Conservation (phyloP, 495 filamentous ascomycete genomes). For the Penicillium crystallinum region DNA sequence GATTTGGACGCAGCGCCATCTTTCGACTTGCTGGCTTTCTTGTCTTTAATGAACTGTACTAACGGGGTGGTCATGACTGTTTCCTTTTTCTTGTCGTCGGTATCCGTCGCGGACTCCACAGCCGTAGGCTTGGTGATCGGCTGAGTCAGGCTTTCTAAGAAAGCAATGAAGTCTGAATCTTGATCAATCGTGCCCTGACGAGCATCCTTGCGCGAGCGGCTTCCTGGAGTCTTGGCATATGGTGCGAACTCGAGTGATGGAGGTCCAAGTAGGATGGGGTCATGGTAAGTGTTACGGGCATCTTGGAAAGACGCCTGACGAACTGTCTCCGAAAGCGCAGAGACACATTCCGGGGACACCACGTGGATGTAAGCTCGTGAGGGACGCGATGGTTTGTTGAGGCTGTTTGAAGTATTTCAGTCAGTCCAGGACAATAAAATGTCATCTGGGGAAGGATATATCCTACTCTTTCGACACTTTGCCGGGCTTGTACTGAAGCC, state of each 20-base stretch:
- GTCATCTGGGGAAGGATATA: slow-evolving; percentile 1
- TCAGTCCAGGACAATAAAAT: slow-evolving; percentile 10
- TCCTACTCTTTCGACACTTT: slow-evolving; percentile 81
- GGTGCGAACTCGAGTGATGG: slow-evolving; percentile 76
- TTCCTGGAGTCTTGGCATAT: slow-evolving; percentile 75
- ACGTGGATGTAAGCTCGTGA: slow-evolving; percentile 76
- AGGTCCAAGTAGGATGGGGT: slow-evolving; percentile 63
- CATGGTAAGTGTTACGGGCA: slow-evolving; percentile 63
- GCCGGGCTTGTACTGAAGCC: slow-evolving; percentile 70
- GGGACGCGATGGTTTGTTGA: slow-evolving; percentile 70
- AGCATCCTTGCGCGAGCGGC: slow-evolving; percentile 62
- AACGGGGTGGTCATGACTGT: slow-evolving; percentile 78
- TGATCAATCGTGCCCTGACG: slow-evolving; percentile 94
- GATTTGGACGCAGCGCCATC: slow-evolving; percentile 52
- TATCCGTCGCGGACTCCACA: slow-evolving; percentile 45
- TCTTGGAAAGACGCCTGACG: slow-evolving; percentile 64
- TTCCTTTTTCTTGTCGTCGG: slow-evolving; percentile 52
- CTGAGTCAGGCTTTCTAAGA: slow-evolving; percentile 80
- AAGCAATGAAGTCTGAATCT: slow-evolving; percentile 89
- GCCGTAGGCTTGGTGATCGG: slow-evolving; percentile 54
- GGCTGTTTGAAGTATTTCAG: slow-evolving; percentile 41
- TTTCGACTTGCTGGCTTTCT: slow-evolving; percentile 83
- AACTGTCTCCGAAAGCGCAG: slow-evolving; percentile 59
- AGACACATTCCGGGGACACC: slow-evolving; percentile 52
- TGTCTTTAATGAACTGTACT: slow-evolving; percentile 84